These are phyloP conservation scores for Solanum virginianum DNA, from an alignment of 257 asterid species.

Conservation along the genomic window DNA sequence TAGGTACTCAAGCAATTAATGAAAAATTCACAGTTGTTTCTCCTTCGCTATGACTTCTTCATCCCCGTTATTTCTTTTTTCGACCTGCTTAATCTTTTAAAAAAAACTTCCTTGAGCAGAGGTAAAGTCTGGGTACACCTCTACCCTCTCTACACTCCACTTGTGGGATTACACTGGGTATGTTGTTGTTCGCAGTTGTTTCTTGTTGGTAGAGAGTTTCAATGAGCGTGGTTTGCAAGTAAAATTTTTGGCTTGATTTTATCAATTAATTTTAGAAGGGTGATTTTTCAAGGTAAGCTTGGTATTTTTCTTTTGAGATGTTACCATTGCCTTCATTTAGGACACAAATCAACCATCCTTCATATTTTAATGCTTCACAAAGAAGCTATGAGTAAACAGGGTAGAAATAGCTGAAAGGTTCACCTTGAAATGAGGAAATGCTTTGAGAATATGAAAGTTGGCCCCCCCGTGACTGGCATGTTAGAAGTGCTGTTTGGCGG, in stretches of 20 bases:
- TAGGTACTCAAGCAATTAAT: constrained; percentile 27
- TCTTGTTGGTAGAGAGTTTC: neutral
- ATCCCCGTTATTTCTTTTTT: neutral
- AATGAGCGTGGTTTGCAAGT: neutral
- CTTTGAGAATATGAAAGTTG: neutral
- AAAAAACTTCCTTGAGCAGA: neutral
- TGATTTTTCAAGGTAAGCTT: neutral
- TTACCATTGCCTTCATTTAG: neutral
- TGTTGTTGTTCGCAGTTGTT: neutral
- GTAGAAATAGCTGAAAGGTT: neutral
- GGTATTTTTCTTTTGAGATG: neutral
- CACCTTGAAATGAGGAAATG: neutral
- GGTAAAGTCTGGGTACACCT: neutral
- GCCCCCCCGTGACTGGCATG: neutral
- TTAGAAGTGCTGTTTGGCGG: neutral
- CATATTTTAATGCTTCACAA: neutral
- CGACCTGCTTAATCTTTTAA: neutral
- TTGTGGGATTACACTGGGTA: neutral
- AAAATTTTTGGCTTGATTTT: neutral
- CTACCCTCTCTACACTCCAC: neutral
- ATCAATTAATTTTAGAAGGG: neutral
- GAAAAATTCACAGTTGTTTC: neutral
- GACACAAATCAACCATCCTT: neutral
- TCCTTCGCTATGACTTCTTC: neutral
- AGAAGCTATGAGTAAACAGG: neutral